Evolutionary conservation across 108 stramenopile species (phyloP).

Genomic region (Nitzschia sp.): DNA sequence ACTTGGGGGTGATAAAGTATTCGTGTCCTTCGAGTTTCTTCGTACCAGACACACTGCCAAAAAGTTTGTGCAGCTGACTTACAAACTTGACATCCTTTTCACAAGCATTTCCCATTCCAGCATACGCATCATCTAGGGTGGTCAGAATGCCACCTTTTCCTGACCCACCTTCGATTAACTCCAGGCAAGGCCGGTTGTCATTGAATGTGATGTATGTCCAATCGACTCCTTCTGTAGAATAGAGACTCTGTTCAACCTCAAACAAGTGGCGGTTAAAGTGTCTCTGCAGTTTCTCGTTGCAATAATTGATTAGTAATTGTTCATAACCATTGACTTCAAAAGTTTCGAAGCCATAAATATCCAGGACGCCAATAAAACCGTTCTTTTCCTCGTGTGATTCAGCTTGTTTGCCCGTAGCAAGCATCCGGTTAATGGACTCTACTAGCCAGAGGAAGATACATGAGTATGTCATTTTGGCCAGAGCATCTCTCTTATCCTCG

Average conservation of each 20-base stretch:
- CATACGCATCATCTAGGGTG: constrained; percentile 89
- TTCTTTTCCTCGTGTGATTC: constrained; percentile 8
- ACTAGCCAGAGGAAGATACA: constrained; percentile 94
- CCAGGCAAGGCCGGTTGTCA: constrained; percentile 96
- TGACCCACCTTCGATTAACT: constrained; percentile 90
- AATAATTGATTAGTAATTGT: constrained; percentile 96
- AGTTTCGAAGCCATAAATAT: constrained; percentile 98
- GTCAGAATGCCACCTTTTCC: constrained; percentile 76
- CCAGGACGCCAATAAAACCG: constrained; percentile 92
- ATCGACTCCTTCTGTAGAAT: constrained; percentile 93
- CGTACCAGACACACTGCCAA: constrained; percentile 54
- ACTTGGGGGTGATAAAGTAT: constrained; percentile 89
- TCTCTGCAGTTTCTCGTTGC: constrained; percentile 91
- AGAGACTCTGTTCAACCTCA: constrained; percentile 92
- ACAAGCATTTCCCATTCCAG: constrained; percentile 79
- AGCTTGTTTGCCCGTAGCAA: constrained; percentile 18
- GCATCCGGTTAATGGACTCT: constrained; percentile 74
- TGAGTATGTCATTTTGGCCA: constrained; percentile 92
- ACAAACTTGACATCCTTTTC: constrained; percentile 92
- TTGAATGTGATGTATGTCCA: constrained; percentile 97
- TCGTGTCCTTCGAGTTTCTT: constrained; percentile 61
- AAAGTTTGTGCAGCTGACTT: constrained; percentile 80
- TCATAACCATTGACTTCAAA: constrained; percentile 95
- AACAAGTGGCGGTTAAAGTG: constrained; percentile 97
- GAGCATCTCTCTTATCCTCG: constrained; percentile 88